phyloP scores from a whole-genome alignment of 192 early-diverging fungal genomes.

The Backusella mclennaniae region DNA sequence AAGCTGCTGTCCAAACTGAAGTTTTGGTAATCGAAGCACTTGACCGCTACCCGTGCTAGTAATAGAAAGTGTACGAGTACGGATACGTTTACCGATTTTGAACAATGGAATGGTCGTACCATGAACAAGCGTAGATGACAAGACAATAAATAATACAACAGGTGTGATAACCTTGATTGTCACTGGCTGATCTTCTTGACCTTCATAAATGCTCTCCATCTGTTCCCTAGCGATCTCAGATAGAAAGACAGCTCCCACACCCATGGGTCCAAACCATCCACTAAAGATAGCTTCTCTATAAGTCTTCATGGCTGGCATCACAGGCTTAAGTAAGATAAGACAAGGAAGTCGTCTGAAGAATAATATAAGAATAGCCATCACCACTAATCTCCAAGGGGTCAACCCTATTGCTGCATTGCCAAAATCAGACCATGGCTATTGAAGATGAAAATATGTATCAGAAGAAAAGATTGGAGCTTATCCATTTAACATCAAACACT shows the following conservation, averaged over 20 bases:
- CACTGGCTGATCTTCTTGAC: constrained; percentile 4
- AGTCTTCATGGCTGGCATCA: constrained; percentile 71
- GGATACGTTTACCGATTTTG: constrained; percentile 55
- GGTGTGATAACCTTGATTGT: constrained; percentile 42
- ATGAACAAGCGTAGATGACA: constrained; percentile 80
- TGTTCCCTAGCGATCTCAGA: constrained; percentile 43
- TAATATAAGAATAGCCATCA: constrained; percentile 63
- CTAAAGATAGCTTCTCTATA: constrained; percentile 78
- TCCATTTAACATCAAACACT: background rate
- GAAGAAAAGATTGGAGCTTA: background rate
- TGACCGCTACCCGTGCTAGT: constrained; percentile 32
- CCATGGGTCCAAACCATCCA: constrained; percentile 92
- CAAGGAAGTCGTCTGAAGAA: constrained; percentile 71
- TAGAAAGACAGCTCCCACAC: constrained; percentile 52
- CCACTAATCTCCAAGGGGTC: constrained; percentile 64
- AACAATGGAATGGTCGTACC: constrained; percentile 81
- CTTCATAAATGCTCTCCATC: constrained; percentile 21
- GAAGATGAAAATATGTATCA: background rate
- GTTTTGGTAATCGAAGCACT: constrained; percentile 31
- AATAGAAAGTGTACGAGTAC: constrained; percentile 36
- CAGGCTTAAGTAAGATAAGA: constrained; percentile 56
- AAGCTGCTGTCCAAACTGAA: constrained; percentile 31
- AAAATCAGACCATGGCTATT: constrained; percentile 64
- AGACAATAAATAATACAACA: constrained; percentile 70
- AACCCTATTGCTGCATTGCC: constrained; percentile 49